Conservation (phyloP, 805 yeast genomes). For the Candida sphagnicola region DNA sequence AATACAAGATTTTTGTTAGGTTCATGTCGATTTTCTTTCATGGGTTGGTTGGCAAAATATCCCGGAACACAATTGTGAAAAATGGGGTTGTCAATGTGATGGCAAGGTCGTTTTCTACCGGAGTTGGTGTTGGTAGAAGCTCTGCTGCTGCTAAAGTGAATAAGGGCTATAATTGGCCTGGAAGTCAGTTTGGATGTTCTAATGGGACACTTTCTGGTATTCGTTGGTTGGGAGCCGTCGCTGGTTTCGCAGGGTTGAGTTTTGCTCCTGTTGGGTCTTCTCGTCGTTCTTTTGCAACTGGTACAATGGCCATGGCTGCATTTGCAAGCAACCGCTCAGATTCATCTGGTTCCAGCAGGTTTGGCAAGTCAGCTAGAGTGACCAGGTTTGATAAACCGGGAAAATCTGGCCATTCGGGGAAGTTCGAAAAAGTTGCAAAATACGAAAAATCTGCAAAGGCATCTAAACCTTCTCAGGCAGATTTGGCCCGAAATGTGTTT, state of each 20-base stretch:
- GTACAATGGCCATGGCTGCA: not conserved
- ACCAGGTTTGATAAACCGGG: not conserved
- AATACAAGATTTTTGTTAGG: not conserved
- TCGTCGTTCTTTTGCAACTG: not conserved
- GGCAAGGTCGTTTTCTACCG: no score
- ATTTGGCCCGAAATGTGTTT: constrained; percentile 6
- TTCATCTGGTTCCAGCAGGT: not conserved
- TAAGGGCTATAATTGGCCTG: no score
- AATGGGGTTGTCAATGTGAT: no score
- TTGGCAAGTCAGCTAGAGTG: not conserved
- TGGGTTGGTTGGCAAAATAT: not conserved
- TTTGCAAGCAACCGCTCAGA: not conserved
- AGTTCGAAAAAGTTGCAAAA: no score
- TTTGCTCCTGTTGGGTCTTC: not conserved
- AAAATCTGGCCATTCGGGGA: no score
- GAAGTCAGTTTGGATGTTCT: no score
- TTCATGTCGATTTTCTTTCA: not conserved
- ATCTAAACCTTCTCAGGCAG: not conserved
- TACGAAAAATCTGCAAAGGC: not conserved
- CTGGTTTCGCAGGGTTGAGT: not conserved
- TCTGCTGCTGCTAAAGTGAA: no score
- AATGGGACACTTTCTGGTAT: no score
- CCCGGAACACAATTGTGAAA: no score
- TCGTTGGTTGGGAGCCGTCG: no score
- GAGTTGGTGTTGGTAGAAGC: no score